Percentiles rank a stretch among this genome's conserved stretches.
Conservation (phyloP, 2,329 filamentous ascomycete genomes). For the Alternaria alternata region DNA sequence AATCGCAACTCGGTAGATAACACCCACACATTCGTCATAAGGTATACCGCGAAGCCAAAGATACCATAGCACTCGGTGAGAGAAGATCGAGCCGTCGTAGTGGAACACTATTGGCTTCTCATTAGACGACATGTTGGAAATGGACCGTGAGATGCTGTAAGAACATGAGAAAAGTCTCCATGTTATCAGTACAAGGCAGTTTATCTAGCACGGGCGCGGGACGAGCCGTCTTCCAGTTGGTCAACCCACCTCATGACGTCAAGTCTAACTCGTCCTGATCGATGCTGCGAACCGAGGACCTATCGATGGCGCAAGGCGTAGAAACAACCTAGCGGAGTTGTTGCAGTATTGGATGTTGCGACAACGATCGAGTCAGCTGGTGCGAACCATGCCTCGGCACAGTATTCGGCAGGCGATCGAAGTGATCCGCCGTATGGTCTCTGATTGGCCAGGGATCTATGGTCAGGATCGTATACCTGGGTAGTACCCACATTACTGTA, state of each 20-base stretch:
- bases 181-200: neutral
- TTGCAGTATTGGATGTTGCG: neutral
- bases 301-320: neutral
- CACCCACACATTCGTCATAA: slow-evolving; percentile 72
- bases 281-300: neutral
- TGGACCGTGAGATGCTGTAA: no score
- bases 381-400: neutral
- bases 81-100: slow-evolving; percentile 72
- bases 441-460: neutral
- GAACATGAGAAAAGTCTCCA: neutral
- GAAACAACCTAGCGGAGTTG: neutral
- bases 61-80: slow-evolving; percentile 71
- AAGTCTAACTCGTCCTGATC: neutral
- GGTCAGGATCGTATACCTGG: neutral
- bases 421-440: neutral
- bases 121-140: slow-evolving; percentile 21
- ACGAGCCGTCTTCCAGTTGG: neutral
- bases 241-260: neutral
- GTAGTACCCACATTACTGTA: neutral
- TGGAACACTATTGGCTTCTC: slow-evolving; percentile 70
- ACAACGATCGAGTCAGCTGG: neutral
- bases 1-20: neutral
- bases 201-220: neutral
- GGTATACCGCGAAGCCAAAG: slow-evolving; percentile 70
- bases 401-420: neutral